phyloP scores from a whole-genome alignment of 2,329 filamentous ascomycete species.

The Trichoderma lentiforme region DNA sequence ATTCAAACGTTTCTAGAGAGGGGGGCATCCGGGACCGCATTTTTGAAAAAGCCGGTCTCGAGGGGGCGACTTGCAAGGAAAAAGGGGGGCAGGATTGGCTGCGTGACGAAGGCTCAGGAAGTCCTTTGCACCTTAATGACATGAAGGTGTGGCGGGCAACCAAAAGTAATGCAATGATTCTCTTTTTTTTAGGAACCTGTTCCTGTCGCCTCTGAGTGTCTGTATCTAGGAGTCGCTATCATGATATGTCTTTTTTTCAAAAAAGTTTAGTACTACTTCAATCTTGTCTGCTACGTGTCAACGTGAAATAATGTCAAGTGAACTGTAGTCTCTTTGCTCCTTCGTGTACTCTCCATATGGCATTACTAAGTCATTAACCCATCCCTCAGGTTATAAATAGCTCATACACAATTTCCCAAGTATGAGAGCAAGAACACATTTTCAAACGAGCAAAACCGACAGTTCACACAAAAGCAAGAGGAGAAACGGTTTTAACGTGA shows the following conservation, averaged over 20 bases:
- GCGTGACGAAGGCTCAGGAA: conserved; percentile 38
- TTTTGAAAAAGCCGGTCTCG: conserved; percentile 27
- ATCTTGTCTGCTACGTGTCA: neutral
- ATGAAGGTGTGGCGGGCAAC: conserved; percentile 38
- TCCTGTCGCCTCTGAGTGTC: conserved; percentile 30
- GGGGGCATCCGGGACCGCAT: conserved; percentile 27
- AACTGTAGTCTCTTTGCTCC: neutral
- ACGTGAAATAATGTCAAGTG: neutral
- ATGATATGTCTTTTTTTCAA: conserved; percentile 28
- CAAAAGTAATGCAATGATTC: conserved; percentile 44
- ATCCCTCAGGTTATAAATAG: neutral
- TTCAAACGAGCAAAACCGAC: neutral
- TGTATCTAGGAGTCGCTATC: conserved; percentile 38
- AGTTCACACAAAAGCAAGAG: neutral
- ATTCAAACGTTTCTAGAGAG: conserved; percentile 38
- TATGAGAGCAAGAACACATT: neutral
- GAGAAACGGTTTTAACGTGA: neutral
- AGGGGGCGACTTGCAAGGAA: conserved; percentile 30
- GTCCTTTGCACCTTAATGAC: conserved; percentile 38
- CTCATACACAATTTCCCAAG: neutral
- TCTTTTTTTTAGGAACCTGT: conserved; percentile 32
- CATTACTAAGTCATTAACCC: neutral
- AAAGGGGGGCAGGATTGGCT: conserved; percentile 33
- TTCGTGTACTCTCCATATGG: neutral
- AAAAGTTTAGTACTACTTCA: neutral